Evolutionary conservation across 1,284 basidiomycete genomes (phyloP).

Genomic region (Schizophyllum commune): DNA sequence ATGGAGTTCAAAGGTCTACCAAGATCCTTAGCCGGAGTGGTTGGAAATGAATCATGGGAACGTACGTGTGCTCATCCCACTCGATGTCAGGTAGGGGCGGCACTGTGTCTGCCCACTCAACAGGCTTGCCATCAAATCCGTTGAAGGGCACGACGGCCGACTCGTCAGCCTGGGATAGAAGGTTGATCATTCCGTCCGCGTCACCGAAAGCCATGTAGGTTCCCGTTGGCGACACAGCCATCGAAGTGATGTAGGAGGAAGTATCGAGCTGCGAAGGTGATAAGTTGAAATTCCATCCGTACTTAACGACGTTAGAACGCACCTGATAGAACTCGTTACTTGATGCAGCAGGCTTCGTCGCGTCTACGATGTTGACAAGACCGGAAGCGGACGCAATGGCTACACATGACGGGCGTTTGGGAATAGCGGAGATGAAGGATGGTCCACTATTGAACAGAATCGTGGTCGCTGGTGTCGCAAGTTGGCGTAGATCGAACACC

Average conservation of each 20-base stretch:
- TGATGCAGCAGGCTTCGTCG: conserved; percentile 57
- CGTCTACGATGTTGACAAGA: conserved; percentile 86
- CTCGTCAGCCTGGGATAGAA: conserved; percentile 75
- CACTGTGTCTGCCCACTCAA: conserved; percentile 79
- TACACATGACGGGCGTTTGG: conserved; percentile 73
- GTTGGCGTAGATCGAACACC: conserved; percentile 78
- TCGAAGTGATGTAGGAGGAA: conserved; percentile 71
- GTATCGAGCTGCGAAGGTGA: conserved; percentile 47
- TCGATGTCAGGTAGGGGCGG: conserved; percentile 65
- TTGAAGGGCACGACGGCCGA: conserved; percentile 68
- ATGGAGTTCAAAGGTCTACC: conserved; percentile 80
- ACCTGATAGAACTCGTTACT: conserved; percentile 72
- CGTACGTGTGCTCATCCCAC: conserved; percentile 76
- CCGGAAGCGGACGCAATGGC: conserved; percentile 81
- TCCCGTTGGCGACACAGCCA: conserved; percentile 80
- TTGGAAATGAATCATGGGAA: conserved; percentile 2
- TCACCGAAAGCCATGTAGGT: conserved; percentile 93
- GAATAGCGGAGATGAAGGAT: conserved; percentile 79
- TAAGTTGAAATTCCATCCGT: no score
- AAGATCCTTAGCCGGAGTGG: conserved; percentile 3
- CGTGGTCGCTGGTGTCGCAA: conserved; percentile 72
- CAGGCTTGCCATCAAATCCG: conserved; percentile 76
- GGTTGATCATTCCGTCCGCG: conserved; percentile 77
- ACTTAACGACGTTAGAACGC: no score
- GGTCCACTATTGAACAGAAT: conserved; percentile 87